These are phyloP conservation scores for Pilobolus umbonatus DNA, from an alignment of 192 early-diverging fungal species.

Conservation along the genomic window DNA sequence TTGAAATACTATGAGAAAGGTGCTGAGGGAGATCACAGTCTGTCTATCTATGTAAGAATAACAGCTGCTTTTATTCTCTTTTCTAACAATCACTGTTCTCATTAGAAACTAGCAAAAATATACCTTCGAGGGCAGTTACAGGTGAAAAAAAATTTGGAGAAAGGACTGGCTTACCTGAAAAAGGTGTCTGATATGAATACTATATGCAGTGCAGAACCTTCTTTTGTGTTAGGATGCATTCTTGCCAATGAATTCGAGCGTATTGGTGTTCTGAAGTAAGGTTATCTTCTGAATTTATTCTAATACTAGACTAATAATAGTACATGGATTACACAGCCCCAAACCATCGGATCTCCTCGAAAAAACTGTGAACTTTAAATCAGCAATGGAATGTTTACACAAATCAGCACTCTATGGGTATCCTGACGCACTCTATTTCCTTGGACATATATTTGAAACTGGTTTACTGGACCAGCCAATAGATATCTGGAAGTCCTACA, in stretches of 20 bases:
- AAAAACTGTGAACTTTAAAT: conserved; percentile 40
- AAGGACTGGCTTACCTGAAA: conserved; percentile 80
- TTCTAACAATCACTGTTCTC: conserved; percentile 2
- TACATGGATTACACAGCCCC: neutral
- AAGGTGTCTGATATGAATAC: conserved; percentile 53
- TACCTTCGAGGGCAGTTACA: conserved; percentile 69
- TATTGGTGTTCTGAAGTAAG: conserved; percentile 45
- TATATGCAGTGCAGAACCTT: conserved; percentile 63
- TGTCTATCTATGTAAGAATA: conserved; percentile 57
- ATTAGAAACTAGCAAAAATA: conserved; percentile 71
- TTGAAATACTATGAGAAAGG: conserved; percentile 68
- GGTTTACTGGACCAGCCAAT: conserved; percentile 63
- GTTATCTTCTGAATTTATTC: neutral
- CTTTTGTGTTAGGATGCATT: conserved; percentile 75
- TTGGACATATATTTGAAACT: conserved; percentile 79
- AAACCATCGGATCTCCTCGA: neutral
- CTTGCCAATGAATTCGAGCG: conserved; percentile 66
- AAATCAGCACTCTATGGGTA: conserved; percentile 74
- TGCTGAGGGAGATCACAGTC: conserved; percentile 57
- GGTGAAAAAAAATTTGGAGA: conserved; percentile 62
- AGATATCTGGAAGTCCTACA: conserved; percentile 62
- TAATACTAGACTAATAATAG: no score
- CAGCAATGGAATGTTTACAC: conserved; percentile 64
- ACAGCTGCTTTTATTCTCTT: neutral
- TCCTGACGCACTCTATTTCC: conserved; percentile 65